Evolutionary conservation across 495 filamentous ascomycete species (phyloP).

Genomic region (Cercophora newfieldiana): DNA sequence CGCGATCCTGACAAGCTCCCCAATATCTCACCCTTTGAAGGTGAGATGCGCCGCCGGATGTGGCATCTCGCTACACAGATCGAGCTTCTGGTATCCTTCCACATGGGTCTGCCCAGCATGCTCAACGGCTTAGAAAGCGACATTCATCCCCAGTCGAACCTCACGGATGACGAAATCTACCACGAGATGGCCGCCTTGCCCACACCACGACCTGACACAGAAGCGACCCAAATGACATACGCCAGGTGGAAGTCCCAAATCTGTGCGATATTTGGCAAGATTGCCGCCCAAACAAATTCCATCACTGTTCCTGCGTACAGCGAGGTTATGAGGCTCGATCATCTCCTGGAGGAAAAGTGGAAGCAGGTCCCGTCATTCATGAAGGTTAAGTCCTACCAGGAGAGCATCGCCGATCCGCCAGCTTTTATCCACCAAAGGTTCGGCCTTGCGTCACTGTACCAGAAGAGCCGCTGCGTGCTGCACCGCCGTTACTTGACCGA

Average conservation of each 20-base stretch:
- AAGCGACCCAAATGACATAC: slow-evolving; percentile 52
- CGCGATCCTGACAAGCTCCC: slow-evolving; percentile 51
- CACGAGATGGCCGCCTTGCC: slow-evolving; percentile 46
- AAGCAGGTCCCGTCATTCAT: slow-evolving; percentile 59
- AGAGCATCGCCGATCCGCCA: slow-evolving; percentile 63
- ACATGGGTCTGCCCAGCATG: slow-evolving; percentile 55
- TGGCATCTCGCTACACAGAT: slow-evolving; percentile 54
- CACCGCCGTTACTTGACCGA: slow-evolving; percentile 71
- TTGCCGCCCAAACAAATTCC: slow-evolving; percentile 42
- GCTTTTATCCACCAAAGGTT: slow-evolving; percentile 67
- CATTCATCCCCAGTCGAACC: slow-evolving; percentile 45
- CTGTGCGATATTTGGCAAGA: slow-evolving; percentile 37
- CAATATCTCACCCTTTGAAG: slow-evolving; percentile 54
- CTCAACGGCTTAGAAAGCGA: slow-evolving; percentile 51
- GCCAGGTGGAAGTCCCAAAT: slow-evolving; percentile 48
- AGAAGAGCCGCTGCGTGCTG: slow-evolving; percentile 71
- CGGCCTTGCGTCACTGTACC: slow-evolving; percentile 68
- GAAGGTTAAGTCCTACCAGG: slow-evolving; percentile 56
- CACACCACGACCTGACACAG: slow-evolving; percentile 40
- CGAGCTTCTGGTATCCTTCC: slow-evolving; percentile 53
- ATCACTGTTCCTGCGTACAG: slow-evolving; percentile 55
- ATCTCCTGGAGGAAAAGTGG: slow-evolving; percentile 58
- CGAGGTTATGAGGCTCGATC: slow-evolving; percentile 66
- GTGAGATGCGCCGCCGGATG: slow-evolving; percentile 56
- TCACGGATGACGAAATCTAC: slow-evolving; percentile 52